Evolutionary conservation across 2,329 filamentous ascomycete species (phyloP), one percentile per base, ranked within the genome.

Genomic region (Trichoderma endophyticum): DNA sequence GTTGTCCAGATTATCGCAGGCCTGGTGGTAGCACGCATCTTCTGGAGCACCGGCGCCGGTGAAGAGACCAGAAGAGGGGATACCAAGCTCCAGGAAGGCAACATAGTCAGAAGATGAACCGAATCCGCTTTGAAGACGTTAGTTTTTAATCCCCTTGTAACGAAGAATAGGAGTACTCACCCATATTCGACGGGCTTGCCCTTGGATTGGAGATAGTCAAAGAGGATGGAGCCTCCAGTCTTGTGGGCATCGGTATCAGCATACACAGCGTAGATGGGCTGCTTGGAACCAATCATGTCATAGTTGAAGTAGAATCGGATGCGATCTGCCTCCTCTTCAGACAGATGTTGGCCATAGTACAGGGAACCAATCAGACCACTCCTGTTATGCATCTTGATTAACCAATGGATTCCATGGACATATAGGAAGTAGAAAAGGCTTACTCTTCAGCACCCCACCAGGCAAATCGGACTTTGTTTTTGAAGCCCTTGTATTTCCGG

Each of bases 221-320:
- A 63, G n/a, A 83, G 75, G 26, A 74, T 76, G 32, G 75, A 65
- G 60, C 79, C 79, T 56, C 81, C 82, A 59, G 75, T 73, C 28
- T 77, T 74, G 73, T 85, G 81, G 9, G 78, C 83, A 24, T 83
- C 80, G 32, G 78, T 80, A 73, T 81, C 80, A 57, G 81, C 77
- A 70, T 84, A 83, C 8, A 86, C 80, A 68, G 76, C 77, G 75
- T 80, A 85, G 54, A 77, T 74, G 12, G 84, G 81, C n/a, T 77
- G 75, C 4, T 79, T 78, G 18, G 83, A 85, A n/a, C 81, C 84
- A 71, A 92, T 90, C 91, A 92, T 92, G 80, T 92, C 90, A 76
- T 90, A 91, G 82, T 92, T 91, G 78, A 92, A 87, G 82, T 91
- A 91, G 36, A 92, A 88, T 2, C 86, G 84, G 76, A 92, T 89